Evolutionary conservation across 2,329 filamentous ascomycete species (phyloP), one percentile per base, ranked within the genome.

Genomic region (Neofusicoccum cordaticola): DNA sequence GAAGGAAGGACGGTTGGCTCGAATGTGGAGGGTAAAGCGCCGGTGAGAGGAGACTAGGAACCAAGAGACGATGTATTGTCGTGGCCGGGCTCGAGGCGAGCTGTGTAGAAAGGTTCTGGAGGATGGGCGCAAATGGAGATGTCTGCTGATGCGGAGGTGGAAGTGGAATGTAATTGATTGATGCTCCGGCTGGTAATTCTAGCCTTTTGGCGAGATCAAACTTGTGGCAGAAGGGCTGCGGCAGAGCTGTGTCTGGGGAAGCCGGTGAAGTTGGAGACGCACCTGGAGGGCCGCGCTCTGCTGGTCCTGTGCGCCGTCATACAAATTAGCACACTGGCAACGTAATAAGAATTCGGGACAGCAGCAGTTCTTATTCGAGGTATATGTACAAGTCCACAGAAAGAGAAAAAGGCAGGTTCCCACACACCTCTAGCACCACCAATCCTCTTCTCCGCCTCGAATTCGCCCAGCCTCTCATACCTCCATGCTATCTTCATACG

Each of bases 401-500:
- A 22, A n/a, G 31, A 22, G 17, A 15, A 31, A 60, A 39, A 12
- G 17, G 27, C 35, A 65, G 53, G 53, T 65, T 45, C 63, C 67
- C 61, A 73, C 85, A 78, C 82, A 90, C 89, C 88, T 88, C 87
- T 84, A 71, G 79, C 81, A 66, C 81, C 81, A 66, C 60, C 64
- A n/a, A 65, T 65, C 41, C 63, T 60, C 69, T 79, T 77, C 61
- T 83, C 79, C 66, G 82, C 83, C 47, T 87, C 87, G 70, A 88
- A 88, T 68, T 90, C 89, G 15, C 90, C 90, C 62, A 98, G 78
- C 39, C 88, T 86, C 77, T 98, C 93, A 79, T 99, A 99, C 76
- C 95, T 86, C 95, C 95, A 99, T 3, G 95, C 95, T 81, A 99
- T 99, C 81, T 97, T 98, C 95, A 99, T 98, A 77, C 89, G 93